Evolutionary conservation across 225 moss, liverwort and hornwort genomes (phyloP).

Genomic region (Sphagnum contortum): DNA sequence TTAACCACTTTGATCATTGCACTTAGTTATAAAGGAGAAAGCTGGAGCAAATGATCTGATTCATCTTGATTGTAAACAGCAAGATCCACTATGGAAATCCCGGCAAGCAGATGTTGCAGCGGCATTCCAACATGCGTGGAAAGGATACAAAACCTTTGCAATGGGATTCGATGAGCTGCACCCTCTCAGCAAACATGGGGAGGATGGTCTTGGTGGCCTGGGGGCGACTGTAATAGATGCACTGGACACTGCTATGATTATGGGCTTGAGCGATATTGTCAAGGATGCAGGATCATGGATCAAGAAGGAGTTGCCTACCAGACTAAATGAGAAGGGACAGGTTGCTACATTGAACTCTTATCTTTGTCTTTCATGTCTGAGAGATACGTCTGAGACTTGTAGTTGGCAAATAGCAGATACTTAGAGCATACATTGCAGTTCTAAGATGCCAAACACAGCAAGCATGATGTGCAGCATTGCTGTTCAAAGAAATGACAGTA

Average conservation of each 20-base stretch:
- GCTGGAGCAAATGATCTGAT: too few relatives aligned
- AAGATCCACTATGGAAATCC: slow-evolving; percentile 48
- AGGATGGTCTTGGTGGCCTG: slow-evolving; percentile 82
- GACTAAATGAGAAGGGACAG: slow-evolving; percentile 68
- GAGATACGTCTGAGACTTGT: too few relatives aligned
- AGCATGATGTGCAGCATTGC: too few relatives aligned
- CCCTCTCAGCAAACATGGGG: slow-evolving; percentile 52
- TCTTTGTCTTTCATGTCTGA: too few relatives aligned
- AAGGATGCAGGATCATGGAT: slow-evolving; percentile 87
- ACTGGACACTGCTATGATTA: slow-evolving; percentile 95
- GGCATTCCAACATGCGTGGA: slow-evolving; percentile 93
- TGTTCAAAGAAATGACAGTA: too few relatives aligned
- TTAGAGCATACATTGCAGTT: too few relatives aligned
- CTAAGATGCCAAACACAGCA: too few relatives aligned
- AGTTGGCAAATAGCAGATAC: too few relatives aligned
- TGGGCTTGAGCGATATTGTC: slow-evolving; percentile 78
- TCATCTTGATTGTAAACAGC: slow-evolving; percentile 4
- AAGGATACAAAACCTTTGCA: slow-evolving; percentile 66
- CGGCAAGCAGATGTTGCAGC: slow-evolving; percentile 58
- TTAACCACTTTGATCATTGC: too few relatives aligned
- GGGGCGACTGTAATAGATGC: slow-evolving; percentile 91
- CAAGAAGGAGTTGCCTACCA: slow-evolving; percentile 42
- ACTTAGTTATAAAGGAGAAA: too few relatives aligned
- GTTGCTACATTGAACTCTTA: slow-evolving; percentile 7
- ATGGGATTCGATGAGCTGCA: slow-evolving; percentile 82